Evolutionary conservation across 2,329 filamentous ascomycete genomes (phyloP).

Genomic region (Trichoderma sp.): DNA sequence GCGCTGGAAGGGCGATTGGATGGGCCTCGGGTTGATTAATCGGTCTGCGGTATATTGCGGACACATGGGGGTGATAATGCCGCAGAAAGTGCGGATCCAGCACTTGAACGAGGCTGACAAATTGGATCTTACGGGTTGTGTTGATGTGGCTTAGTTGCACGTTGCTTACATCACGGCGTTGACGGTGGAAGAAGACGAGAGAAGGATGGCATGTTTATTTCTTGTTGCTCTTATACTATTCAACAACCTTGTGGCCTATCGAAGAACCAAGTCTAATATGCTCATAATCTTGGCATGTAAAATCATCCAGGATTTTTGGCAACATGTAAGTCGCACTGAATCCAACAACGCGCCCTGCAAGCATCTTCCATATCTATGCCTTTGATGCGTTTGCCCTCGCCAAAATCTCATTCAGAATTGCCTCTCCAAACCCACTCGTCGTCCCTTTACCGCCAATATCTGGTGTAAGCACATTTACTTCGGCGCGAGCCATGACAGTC

Average conservation of each 20-base stretch:
- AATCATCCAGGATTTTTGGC: not conserved
- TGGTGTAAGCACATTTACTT: conserved; percentile 36
- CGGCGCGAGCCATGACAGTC: conserved; percentile 56
- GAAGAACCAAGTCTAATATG: not conserved
- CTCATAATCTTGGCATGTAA: not conserved
- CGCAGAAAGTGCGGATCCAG: conserved; percentile 1
- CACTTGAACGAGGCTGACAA: not conserved
- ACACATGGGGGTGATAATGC: conserved; percentile 9
- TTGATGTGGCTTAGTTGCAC: not conserved
- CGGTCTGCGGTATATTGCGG: conserved; percentile 16
- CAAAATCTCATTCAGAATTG: conserved; percentile 30
- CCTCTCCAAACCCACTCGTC: conserved; percentile 31
- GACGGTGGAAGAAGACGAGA: not conserved
- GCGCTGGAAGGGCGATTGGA: not conserved
- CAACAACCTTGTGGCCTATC: not conserved
- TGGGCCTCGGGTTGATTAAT: not conserved
- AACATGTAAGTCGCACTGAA: not conserved
- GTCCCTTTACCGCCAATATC: conserved; percentile 37
- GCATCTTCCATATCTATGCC: not conserved
- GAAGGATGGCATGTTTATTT: not conserved
- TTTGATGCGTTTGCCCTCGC: not conserved
- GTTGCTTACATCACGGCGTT: not conserved
- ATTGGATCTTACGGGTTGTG: not conserved
- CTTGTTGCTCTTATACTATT: not conserved
- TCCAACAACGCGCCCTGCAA: not conserved